Evolutionary conservation across 148 eudicot genomes (phyloP).

Genomic region (Chenopodium album): DNA sequence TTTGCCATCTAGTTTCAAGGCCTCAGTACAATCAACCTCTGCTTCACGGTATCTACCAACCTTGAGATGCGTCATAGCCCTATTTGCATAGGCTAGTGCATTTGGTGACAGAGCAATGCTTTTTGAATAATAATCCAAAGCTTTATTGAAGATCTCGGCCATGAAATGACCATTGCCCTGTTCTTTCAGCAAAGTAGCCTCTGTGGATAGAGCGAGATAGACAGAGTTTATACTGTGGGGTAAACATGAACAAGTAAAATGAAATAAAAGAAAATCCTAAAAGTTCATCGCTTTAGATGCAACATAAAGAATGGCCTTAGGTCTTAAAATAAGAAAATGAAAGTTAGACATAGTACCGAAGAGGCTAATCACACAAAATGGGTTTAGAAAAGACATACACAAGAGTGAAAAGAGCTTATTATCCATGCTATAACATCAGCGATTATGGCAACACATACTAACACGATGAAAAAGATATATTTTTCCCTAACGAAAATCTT

Average conservation of each 20-base stretch:
- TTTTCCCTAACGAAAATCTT: too few relatives aligned
- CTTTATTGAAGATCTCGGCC: slow-evolving; percentile 70
- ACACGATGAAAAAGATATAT: too few relatives aligned
- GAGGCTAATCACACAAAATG: too few relatives aligned
- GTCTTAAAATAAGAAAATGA: too few relatives aligned
- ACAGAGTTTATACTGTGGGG: background rate
- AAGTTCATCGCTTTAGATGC: too few relatives aligned
- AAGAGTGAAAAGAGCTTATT: too few relatives aligned
- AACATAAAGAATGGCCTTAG: too few relatives aligned
- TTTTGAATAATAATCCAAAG: slow-evolving; percentile 78
- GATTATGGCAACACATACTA: too few relatives aligned
- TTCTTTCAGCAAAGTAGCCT: background rate
- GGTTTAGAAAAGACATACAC: too few relatives aligned
- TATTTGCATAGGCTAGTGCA: slow-evolving; percentile 77
- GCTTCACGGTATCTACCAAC: slow-evolving; percentile 69
- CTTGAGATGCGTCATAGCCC: slow-evolving; percentile 85
- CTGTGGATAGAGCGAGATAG: background rate
- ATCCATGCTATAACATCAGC: too few relatives aligned
- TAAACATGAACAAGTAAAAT: background rate
- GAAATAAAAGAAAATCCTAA: too few relatives aligned
- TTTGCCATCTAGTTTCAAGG: slow-evolving; percentile 73
- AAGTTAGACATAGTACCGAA: too few relatives aligned
- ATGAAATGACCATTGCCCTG: slow-evolving; percentile 76
- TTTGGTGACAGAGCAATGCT: slow-evolving; percentile 79
- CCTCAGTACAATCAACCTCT: slow-evolving; percentile 84